These are phyloP conservation scores for Fusarium floridanum DNA, from an alignment of 2,329 filamentous ascomycete species.

Conservation along the genomic window DNA sequence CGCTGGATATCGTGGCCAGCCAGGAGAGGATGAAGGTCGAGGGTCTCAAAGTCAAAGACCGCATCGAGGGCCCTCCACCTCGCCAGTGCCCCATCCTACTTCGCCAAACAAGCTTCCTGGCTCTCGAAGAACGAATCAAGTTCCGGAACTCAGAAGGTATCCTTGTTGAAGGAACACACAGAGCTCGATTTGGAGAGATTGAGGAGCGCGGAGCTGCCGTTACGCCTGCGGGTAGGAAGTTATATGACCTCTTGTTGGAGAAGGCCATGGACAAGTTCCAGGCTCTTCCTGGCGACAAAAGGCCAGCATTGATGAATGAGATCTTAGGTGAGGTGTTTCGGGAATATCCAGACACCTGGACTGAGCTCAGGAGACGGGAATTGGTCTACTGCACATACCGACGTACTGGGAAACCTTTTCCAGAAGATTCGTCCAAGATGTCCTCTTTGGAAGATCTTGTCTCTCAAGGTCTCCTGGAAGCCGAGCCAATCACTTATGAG, in stretches of 20 bases:
- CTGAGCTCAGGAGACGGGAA: constrained; percentile 49
- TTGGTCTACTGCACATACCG: constrained; percentile 58
- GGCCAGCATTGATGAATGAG: constrained; percentile 24
- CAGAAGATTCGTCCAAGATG: background rate
- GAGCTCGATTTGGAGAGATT: constrained; percentile 65
- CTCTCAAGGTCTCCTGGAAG: constrained; percentile 48
- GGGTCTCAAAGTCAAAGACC: constrained; percentile 60
- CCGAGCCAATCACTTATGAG: constrained; percentile 64
- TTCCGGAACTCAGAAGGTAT: constrained; percentile 49
- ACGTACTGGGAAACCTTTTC: background rate
- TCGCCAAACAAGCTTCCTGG: constrained; percentile 67
- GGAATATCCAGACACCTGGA: constrained; percentile 58
- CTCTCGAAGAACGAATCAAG: constrained; percentile 61
- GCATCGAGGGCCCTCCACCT: constrained; percentile 64
- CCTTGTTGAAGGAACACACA: constrained; percentile 56
- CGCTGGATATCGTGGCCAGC: constrained; percentile 61
- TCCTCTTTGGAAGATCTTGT: constrained; percentile 50
- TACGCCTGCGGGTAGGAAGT: constrained; percentile 57
- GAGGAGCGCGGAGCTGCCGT: constrained; percentile 66
- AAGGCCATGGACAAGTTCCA: constrained; percentile 39
- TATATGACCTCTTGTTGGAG: constrained; percentile 61
- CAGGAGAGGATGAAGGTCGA: constrained; percentile 57
- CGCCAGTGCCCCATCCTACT: constrained; percentile 61
- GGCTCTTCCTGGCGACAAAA: background rate
- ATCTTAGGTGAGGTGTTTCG: constrained; percentile 49